A percentile compares a stretch with the other conserved stretches of the same genome.
These are phyloP conservation scores for Malus sylvestris DNA, from an alignment of 306 rosid genomes.

Conservation along the genomic window DNA sequence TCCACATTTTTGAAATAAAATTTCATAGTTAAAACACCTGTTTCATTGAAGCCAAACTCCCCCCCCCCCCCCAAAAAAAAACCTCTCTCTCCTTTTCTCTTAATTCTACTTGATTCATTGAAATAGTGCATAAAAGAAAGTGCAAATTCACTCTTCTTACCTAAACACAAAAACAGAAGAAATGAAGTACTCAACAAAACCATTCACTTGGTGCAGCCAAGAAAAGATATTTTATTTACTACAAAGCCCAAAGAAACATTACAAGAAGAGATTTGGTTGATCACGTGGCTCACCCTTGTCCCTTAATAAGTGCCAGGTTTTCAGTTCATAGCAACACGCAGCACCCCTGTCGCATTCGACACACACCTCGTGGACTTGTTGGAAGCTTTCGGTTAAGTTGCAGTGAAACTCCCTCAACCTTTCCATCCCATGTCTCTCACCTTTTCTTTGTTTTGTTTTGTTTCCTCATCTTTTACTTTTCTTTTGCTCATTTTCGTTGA, in stretches of 20 bases:
- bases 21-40: too few species aligned
- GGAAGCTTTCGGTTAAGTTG: background rate
- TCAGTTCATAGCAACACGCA: too few species aligned
- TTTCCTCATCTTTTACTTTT: background rate
- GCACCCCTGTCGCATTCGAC: background rate
- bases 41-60: too few species aligned
- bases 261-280: background rate
- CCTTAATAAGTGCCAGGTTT: background rate
- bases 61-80: too few species aligned
- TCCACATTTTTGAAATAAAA: too few species aligned
- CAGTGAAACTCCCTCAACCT: slow-evolving; percentile 7
- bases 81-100: too few species aligned
- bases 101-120: background rate
- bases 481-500: background rate
- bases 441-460: background rate
- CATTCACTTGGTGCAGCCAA: background rate
- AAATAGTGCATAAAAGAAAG: background rate
- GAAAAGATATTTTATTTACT: background rate
- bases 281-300: slow-evolving; percentile 11
- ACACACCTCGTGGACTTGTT: background rate
- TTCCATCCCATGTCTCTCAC: background rate
- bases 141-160: background rate
- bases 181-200: background rate
- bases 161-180: background rate
- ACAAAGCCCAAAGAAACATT: background rate